Conservation (phyloP, 805 yeast species). For the Aciculoconidium aculeatum region DNA sequence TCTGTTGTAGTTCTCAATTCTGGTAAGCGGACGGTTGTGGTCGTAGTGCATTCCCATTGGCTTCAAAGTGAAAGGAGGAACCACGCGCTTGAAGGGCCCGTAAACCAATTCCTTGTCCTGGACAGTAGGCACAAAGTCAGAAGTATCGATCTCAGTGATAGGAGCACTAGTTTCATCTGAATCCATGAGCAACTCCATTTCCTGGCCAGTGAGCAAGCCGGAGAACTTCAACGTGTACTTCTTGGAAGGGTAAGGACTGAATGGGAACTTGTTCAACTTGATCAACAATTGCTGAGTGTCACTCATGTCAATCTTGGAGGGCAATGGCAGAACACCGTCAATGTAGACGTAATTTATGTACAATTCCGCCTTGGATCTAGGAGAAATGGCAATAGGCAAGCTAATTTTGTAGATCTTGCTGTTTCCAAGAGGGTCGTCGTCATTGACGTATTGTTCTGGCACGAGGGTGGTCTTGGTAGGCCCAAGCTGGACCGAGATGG, state of each 20-base stretch:
- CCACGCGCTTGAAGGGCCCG: conserved; percentile 45
- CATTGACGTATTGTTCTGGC: conserved; percentile 2
- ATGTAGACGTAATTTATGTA: conserved; percentile 45
- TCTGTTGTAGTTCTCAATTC: conserved; percentile 57
- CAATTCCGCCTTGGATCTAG: conserved; percentile 49
- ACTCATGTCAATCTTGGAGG: conserved; percentile 52
- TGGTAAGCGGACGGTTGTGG: conserved; percentile 60
- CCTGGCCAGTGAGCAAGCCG: conserved; percentile 45
- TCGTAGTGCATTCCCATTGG: conserved; percentile 57
- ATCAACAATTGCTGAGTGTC: conserved; percentile 58
- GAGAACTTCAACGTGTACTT: conserved; percentile 38
- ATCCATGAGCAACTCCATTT: conserved; percentile 28
- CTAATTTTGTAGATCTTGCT: conserved; percentile 34
- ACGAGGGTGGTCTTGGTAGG: conserved; percentile 8
- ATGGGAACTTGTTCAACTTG: conserved; percentile 48
- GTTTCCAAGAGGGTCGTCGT: neutral
- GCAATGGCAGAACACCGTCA: conserved; percentile 51
- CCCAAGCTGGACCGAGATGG: conserved; percentile 28
- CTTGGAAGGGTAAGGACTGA: conserved; percentile 56
- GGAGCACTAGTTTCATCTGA: conserved; percentile 3
- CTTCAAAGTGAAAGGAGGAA: conserved; percentile 41
- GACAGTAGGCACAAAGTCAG: conserved; percentile 28
- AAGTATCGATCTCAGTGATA: conserved; percentile 12
- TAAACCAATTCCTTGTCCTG: conserved; percentile 40
- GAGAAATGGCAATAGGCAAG: conserved; percentile 63